These are phyloP conservation scores for Myochromella boudieri DNA, from an alignment of 768 basidiomycete species.

Conservation along the genomic window DNA sequence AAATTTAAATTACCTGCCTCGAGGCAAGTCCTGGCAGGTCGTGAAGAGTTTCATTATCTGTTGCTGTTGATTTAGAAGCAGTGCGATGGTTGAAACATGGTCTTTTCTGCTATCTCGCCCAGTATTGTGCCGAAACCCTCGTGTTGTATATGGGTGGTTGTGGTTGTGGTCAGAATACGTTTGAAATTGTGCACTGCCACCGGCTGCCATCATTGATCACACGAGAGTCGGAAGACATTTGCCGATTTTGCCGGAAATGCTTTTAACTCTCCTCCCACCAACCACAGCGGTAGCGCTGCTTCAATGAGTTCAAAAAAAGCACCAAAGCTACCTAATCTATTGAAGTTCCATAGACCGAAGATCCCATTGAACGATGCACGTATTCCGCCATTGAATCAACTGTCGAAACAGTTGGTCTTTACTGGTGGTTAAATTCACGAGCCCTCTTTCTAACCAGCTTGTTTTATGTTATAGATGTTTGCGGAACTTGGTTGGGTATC, in stretches of 20 bases:
- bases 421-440: background rate
- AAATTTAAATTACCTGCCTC: background rate
- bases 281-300: too few relatives aligned
- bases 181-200: conserved; percentile 15
- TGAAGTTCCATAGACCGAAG: conserved; percentile 48
- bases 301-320: conserved; percentile 21
- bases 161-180: background rate
- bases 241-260: too few relatives aligned
- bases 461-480: conserved; percentile 45
- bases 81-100: too few relatives aligned
- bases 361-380: conserved; percentile 36
- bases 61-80: too few relatives aligned
- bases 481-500: conserved; percentile 51
- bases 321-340: conserved; percentile 34
- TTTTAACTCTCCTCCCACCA: too few relatives aligned
- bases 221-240: too few relatives aligned
- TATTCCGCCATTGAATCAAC: conserved; percentile 47
- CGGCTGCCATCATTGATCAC: too few relatives aligned
- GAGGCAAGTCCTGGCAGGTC: too few relatives aligned
- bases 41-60: too few relatives aligned
- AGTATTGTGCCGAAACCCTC: too few relatives aligned
- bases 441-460: background rate
- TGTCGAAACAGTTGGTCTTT: conserved; percentile 47
- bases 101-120: too few relatives aligned
- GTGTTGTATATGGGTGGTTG: too few relatives aligned